Conservation (phyloP, 192 early-diverging fungal species). For the Coemansia furcata region DNA sequence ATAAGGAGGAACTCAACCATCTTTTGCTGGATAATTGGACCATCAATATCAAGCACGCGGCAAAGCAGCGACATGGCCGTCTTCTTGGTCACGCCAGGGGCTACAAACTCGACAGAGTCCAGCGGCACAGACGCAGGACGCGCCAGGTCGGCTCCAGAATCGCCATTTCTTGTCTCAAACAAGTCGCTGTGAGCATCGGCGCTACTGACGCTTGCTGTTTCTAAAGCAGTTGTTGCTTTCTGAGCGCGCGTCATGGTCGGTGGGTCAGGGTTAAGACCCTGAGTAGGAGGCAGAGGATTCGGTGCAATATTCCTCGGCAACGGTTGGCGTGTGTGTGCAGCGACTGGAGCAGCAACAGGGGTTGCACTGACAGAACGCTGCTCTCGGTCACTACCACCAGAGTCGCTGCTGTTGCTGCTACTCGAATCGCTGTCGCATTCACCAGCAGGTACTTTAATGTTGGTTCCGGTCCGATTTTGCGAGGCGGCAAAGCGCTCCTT, state of each 20-base stretch:
- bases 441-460: slow-evolving; percentile 4
- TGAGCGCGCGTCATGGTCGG: background rate
- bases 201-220: background rate
- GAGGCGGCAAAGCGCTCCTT: slow-evolving; percentile 41
- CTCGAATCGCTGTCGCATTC: slow-evolving; percentile 13
- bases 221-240: background rate
- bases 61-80: slow-evolving; percentile 46
- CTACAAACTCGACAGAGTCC: slow-evolving; percentile 46
- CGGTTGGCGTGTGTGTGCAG: background rate
- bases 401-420: background rate
- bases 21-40: slow-evolving; percentile 50
- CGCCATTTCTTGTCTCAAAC: slow-evolving; percentile 1
- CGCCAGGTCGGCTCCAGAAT: background rate
- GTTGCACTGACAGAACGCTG: background rate
- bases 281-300: background rate
- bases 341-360: background rate
- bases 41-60: slow-evolving; percentile 51
- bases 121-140: slow-evolving; percentile 34
- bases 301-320: background rate
- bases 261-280: background rate
- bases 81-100: slow-evolving; percentile 47
- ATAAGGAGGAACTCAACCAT: slow-evolving; percentile 55
- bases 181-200: background rate
- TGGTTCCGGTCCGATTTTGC: background rate
- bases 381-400: background rate